Evolutionary conservation across 139 green algal species (phyloP).

Genomic region (Edaphochlamys debaryana): DNA sequence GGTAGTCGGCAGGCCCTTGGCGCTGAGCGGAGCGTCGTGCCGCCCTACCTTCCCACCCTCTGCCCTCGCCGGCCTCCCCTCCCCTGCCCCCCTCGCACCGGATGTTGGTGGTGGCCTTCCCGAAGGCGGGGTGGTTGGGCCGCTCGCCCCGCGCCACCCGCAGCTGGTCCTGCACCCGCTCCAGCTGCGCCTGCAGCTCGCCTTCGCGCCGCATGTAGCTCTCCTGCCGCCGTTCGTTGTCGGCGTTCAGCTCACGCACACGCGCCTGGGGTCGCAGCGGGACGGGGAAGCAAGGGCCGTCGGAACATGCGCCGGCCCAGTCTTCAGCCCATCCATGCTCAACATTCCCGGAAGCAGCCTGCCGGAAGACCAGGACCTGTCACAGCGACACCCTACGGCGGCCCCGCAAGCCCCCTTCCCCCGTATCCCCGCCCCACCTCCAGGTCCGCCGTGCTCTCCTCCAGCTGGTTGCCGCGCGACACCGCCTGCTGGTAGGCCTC

Average conservation of each 20-base stretch:
- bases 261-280: conserved; percentile 19
- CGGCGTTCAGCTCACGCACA: neutral
- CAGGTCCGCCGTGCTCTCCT: conserved; percentile 21
- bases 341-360: too few species aligned
- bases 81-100: neutral
- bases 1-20: too few species aligned
- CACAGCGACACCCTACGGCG: too few species aligned
- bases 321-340: too few species aligned
- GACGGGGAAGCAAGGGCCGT: too few species aligned
- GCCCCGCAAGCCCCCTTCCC: too few species aligned
- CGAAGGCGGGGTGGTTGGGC: conserved; percentile 23
- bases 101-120: conserved; percentile 46
- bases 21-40: too few species aligned
- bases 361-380: neutral
- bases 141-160: conserved; percentile 12
- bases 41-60: too few species aligned
- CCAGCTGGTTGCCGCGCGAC: conserved; percentile 25
- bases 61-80: too few species aligned
- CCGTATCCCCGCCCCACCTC: neutral
- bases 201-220: conserved; percentile 51
- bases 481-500: conserved; percentile 25
- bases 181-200: conserved; percentile 16
- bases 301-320: too few species aligned
- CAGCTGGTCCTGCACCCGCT: conserved; percentile 29
- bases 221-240: conserved; percentile 42